Conservation (phyloP, 2,329 filamentous ascomycete genomes). For the Cryphonectria naterciae region DNA sequence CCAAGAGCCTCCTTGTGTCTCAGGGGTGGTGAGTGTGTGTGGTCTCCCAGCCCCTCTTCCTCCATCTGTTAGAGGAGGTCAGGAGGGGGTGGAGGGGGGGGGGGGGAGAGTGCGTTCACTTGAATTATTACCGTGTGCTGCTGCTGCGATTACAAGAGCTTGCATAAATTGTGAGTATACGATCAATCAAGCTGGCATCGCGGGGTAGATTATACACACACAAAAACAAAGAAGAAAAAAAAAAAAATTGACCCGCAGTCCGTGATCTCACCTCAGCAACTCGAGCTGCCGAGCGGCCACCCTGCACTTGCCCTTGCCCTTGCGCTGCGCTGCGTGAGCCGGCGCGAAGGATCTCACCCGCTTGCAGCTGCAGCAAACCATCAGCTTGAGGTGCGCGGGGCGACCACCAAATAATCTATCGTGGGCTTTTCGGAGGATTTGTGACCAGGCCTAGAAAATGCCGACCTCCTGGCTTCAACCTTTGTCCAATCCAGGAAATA, state of each 20-base stretch:
- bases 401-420: not conserved
- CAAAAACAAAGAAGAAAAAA: not conserved
- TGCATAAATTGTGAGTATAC: not conserved
- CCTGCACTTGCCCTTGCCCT: no score
- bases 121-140: not conserved
- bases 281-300: not conserved
- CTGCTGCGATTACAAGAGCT: not conserved
- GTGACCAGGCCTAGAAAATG: not conserved
- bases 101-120: not conserved
- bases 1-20: not conserved
- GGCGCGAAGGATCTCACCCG: constrained; percentile 1
- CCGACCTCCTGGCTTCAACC: not conserved
- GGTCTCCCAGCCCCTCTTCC: not conserved
- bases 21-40: not conserved
- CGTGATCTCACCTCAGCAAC: constrained; percentile 1
- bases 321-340: not conserved
- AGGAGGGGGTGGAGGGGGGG: no score
- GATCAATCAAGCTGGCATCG: not conserved
- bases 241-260: not conserved
- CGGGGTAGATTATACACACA: not conserved
- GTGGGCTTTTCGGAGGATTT: not conserved
- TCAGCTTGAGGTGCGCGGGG: no score
- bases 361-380: not conserved
- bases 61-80: no score
- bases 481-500: not conserved